phyloP scores from a whole-genome alignment of 306 rosid genomes.

The Dryas octopetala region DNA sequence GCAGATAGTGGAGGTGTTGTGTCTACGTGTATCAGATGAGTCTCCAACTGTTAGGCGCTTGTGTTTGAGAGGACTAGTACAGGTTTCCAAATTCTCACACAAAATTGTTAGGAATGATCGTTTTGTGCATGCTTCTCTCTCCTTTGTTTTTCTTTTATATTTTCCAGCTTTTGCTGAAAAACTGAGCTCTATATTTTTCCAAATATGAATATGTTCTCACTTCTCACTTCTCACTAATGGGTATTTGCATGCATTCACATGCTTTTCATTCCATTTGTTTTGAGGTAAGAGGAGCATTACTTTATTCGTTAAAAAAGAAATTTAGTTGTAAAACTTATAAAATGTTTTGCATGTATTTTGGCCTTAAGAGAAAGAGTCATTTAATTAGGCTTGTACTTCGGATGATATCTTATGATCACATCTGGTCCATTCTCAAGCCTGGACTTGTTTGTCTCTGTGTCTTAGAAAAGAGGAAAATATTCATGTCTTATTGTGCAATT shows the following conservation, averaged over 20 bases:
- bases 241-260: neutral
- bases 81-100: conserved; percentile 43
- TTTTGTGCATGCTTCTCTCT: conserved; percentile 19
- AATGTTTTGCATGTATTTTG: neutral
- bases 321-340: neutral
- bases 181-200: conserved; percentile 1
- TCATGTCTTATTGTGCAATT: neutral
- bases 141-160: neutral
- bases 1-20: conserved; percentile 83
- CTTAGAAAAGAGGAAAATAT: neutral
- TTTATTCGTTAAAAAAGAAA: neutral
- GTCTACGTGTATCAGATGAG: conserved; percentile 85
- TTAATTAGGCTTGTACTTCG: neutral
- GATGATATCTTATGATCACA: neutral
- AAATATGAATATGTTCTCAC: neutral
- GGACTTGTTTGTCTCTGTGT: neutral
- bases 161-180: conserved; percentile 7
- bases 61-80: conserved; percentile 92
- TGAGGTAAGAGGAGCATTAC: neutral
- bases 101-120: neutral
- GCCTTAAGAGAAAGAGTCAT: neutral
- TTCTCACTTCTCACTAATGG: neutral
- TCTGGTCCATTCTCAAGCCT: neutral
- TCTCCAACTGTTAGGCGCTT: conserved; percentile 87
- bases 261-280: neutral